Percentiles rank a stretch among this genome's conserved stretches.
Evolutionary conservation across 306 rosid species (phyloP).

Genomic region (Luffa acutangula): DNA sequence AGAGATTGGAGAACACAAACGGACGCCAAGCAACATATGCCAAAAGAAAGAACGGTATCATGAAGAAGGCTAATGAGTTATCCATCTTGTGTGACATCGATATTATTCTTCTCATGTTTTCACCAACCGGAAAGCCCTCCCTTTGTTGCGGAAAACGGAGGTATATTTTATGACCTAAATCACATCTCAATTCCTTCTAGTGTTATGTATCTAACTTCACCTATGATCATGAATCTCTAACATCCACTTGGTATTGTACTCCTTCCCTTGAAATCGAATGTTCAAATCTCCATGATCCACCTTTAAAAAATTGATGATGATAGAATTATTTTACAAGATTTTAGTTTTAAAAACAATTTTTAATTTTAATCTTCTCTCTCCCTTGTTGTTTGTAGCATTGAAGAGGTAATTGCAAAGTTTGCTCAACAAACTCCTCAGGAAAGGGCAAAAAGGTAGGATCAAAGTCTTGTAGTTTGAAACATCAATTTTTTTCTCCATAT

Average conservation of each 20-base stretch:
- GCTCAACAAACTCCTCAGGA: constrained; percentile 73
- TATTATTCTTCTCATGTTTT: constrained; percentile 91
- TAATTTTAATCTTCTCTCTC: not conserved
- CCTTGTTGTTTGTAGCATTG: constrained; percentile 28
- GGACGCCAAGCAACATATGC: constrained; percentile 80
- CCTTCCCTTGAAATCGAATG: no score
- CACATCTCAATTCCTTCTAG: no score
- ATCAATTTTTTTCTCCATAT: not conserved
- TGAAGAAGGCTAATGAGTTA: constrained; percentile 80
- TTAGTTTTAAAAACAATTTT: no score
- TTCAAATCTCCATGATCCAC: no score
- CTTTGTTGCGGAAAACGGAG: constrained; percentile 64
- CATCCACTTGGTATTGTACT: no score
- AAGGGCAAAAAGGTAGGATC: constrained; percentile 54
- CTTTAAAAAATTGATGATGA: no score
- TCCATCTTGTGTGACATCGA: constrained; percentile 81
- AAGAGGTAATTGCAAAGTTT: constrained; percentile 66
- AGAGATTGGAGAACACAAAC: constrained; percentile 69
- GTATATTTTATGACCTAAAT: constrained; percentile 8
- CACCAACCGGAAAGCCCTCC: constrained; percentile 79
- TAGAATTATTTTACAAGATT: no score
- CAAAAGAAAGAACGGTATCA: constrained; percentile 68
- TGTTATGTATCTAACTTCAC: no score
- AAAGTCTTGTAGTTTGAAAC: not conserved
- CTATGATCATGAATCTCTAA: no score